Base-by-base conservation (phyloP, 129 eudicot species). In the Ambrosia artemisiifolia region DNA sequence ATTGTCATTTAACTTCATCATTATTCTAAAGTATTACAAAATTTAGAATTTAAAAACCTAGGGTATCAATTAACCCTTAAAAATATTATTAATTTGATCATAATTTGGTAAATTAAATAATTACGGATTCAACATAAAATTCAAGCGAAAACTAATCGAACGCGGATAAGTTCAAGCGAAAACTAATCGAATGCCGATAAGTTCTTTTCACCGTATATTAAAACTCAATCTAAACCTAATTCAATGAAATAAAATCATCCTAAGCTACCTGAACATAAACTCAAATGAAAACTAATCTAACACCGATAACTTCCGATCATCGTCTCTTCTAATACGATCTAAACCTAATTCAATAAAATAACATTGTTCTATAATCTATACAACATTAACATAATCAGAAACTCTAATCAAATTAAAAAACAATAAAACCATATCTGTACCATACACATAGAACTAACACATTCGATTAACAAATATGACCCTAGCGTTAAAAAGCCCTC, bases 361-460 rank as follows among this genome's bases (percentile, higher is more conserved):
- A 24, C 28, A 24, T 24, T 24, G 28, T 24, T 0, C 1, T 24
- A 24, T 24, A 24, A 24, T 24, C 28, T 24, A 24, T 0, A 24
- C 28, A 24, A 24, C n/a, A n/a, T n/a, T n/a, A n/a, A n/a, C 28
- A 68, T 49, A 32, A 49, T 4, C 47, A 17, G 34, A 17, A 61
- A 18, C 24, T 35, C 62, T 12, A n/a, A n/a, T n/a, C n/a, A n/a
- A n/a, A 24, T 24, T 24, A 24, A 24, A 24, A n/a, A n/a, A n/a
- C n/a, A n/a, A n/a, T n/a, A 61, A 47, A 47, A 35, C 46, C 70
- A 69, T 75, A 60, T 69, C 55, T 69, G 69, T 48, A 24, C 46
- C 20, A 11, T 40, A 1, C 14, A 50, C 14, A 11, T 46, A 19
- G 3, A 76, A 5, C 28, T 24, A 24, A 24, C 12, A 34, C 1